These are phyloP conservation scores for Choanephora cucurbitarum DNA, from an alignment of 371 early-diverging fungal genomes.

Conservation along the genomic window DNA sequence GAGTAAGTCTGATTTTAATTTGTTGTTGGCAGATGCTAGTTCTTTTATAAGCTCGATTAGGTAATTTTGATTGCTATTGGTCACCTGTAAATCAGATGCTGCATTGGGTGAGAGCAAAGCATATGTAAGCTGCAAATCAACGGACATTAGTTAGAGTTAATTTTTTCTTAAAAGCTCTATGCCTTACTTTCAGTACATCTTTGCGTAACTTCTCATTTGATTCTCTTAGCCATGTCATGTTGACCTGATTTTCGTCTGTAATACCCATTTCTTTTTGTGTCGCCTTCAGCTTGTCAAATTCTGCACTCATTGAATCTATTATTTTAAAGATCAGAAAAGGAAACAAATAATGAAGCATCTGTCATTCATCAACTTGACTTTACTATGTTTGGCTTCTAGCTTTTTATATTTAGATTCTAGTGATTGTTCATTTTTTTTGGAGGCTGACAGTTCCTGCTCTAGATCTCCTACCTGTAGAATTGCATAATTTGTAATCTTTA, in stretches of 20 bases:
- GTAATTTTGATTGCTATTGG: constrained; percentile 17
- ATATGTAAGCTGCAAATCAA: constrained; percentile 28
- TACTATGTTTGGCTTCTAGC: constrained; percentile 42
- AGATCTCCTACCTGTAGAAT: constrained; percentile 41
- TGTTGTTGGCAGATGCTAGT: constrained; percentile 44
- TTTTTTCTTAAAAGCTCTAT: background rate
- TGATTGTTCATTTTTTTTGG: constrained; percentile 40
- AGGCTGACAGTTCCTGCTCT: constrained; percentile 43
- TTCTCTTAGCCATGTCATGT: constrained; percentile 37
- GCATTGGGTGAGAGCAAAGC: constrained; percentile 23
- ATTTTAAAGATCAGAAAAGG: background rate
- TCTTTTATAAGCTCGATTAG: constrained; percentile 46
- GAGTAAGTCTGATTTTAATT: constrained; percentile 42
- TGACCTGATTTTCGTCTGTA: constrained; percentile 18
- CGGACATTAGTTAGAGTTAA: background rate
- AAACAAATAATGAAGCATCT: too few relatives aligned
- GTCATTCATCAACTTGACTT: too few relatives aligned
- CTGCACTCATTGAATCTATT: constrained; percentile 31
- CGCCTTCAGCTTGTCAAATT: constrained; percentile 34
- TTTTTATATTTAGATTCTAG: constrained; percentile 51
- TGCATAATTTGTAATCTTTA: background rate
- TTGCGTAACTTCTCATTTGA: constrained; percentile 45
- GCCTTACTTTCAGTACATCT: constrained; percentile 45
- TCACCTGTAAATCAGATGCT: constrained; percentile 20
- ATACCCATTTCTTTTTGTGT: constrained; percentile 31